Conservation (phyloP, 2,329 filamentous ascomycete genomes). For the Ophiostoma triangulosporum region DNA sequence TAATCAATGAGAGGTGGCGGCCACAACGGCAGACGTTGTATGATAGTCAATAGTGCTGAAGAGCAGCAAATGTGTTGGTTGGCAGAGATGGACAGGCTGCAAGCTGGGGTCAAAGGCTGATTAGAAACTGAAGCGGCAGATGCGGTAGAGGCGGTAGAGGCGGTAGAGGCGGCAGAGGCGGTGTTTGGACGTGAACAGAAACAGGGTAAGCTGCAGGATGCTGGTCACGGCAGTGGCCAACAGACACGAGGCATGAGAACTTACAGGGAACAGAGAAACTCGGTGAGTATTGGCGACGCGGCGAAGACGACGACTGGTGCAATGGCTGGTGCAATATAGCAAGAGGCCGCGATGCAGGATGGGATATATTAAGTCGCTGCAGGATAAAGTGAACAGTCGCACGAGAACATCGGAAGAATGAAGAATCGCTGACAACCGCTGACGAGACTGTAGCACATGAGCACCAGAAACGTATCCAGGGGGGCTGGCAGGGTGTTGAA, state of each 20-base stretch:
- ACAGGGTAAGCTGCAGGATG: not conserved
- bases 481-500: not conserved
- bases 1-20: not conserved
- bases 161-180: no score
- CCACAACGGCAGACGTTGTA: not conserved
- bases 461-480: not conserved
- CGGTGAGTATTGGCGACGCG: not conserved
- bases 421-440: not conserved
- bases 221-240: not conserved
- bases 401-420: conserved; percentile 1
- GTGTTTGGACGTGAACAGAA: not conserved
- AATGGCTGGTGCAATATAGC: not conserved
- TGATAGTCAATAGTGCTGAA: no score
- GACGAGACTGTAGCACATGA: not conserved
- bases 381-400: not conserved
- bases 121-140: not conserved
- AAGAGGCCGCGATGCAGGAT: not conserved
- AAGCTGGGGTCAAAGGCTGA: no score
- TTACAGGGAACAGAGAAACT: not conserved
- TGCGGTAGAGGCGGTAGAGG: no score
- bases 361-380: conserved; percentile 2
- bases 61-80: no score
- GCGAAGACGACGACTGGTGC: not conserved
- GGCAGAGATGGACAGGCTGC: no score
- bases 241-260: not conserved